These are phyloP conservation scores for Sanchytrium tribonematis DNA, from an alignment of 371 early-diverging fungal species.

Conservation along the genomic window DNA sequence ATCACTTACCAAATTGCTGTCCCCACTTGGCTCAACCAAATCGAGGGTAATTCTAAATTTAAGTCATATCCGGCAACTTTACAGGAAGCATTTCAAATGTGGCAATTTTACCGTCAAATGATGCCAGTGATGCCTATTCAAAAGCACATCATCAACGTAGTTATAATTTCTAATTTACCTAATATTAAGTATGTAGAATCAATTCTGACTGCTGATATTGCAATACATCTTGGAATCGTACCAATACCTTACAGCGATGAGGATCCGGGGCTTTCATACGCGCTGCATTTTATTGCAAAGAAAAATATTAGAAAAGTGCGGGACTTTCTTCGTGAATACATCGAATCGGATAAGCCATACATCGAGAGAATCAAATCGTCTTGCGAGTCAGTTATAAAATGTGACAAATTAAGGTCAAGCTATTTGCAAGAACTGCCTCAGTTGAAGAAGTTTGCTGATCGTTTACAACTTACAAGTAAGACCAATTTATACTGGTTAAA, in stretches of 20 bases:
- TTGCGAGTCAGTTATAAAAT: neutral
- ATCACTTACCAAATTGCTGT: neutral
- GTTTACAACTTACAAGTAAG: neutral
- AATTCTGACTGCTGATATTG: neutral
- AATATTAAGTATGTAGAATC: neutral
- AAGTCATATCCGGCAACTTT: neutral
- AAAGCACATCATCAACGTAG: neutral
- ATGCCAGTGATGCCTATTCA: neutral
- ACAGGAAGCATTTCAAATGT: neutral
- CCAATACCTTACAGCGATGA: neutral
- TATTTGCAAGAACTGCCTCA: neutral
- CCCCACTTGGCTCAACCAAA: neutral
- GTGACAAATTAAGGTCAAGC: neutral
- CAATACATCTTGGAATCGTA: neutral
- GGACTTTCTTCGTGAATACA: neutral
- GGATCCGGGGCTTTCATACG: neutral
- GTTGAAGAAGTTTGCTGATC: neutral
- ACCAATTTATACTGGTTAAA: neutral
- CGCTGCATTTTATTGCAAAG: neutral
- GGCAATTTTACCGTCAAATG: neutral
- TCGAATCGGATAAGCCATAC: neutral
- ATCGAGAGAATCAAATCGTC: neutral
- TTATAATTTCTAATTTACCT: neutral
- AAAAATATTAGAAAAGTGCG: neutral
- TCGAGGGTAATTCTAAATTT: neutral